These are phyloP conservation scores for Suillus lakei DNA, from an alignment of 768 basidiomycete species.

Conservation along the genomic window DNA sequence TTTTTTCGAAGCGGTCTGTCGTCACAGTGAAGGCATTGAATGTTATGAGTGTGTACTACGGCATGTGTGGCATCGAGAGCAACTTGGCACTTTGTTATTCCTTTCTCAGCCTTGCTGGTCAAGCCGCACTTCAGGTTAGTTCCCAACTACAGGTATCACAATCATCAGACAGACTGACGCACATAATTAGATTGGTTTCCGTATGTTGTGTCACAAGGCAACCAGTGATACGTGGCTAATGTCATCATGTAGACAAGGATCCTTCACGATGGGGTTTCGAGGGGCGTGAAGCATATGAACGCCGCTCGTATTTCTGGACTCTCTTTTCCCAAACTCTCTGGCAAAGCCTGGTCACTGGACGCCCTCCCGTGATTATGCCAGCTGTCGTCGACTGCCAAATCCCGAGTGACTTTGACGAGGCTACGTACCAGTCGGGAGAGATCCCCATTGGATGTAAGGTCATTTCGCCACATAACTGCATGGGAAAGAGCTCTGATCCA, in stretches of 20 bases:
- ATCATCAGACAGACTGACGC: slow-evolving; percentile 1
- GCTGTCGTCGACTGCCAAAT: slow-evolving; percentile 50
- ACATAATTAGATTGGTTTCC: slow-evolving; percentile 17
- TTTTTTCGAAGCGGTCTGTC: slow-evolving; percentile 48
- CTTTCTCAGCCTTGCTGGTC: slow-evolving; percentile 51
- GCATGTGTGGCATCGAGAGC: slow-evolving; percentile 55
- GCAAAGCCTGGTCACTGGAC: slow-evolving; percentile 56
- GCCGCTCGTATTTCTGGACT: slow-evolving; percentile 61
- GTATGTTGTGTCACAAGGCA: slow-evolving; percentile 9
- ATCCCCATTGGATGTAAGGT: slow-evolving; percentile 50
- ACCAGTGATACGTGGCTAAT: slow-evolving; percentile 15
- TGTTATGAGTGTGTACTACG: slow-evolving; percentile 59
- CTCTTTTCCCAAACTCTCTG: slow-evolving; percentile 52
- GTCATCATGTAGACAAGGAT: slow-evolving; percentile 45
- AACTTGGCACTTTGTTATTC: slow-evolving; percentile 53
- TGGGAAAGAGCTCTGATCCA: slow-evolving; percentile 8
- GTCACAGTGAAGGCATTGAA: slow-evolving; percentile 54
- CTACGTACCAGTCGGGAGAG: slow-evolving; percentile 46
- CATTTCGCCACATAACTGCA: background rate
- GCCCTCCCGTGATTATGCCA: slow-evolving; percentile 50
- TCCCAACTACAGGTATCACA: background rate
- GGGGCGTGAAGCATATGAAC: slow-evolving; percentile 55
- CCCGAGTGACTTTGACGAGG: slow-evolving; percentile 52
- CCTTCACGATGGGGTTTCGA: slow-evolving; percentile 55
- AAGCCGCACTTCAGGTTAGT: slow-evolving; percentile 52